Evolutionary conservation across 1,139 yeast genomes (phyloP), one percentile per base, ranked within the genome.

Genomic region (Pneumocystis oryctolagi): DNA sequence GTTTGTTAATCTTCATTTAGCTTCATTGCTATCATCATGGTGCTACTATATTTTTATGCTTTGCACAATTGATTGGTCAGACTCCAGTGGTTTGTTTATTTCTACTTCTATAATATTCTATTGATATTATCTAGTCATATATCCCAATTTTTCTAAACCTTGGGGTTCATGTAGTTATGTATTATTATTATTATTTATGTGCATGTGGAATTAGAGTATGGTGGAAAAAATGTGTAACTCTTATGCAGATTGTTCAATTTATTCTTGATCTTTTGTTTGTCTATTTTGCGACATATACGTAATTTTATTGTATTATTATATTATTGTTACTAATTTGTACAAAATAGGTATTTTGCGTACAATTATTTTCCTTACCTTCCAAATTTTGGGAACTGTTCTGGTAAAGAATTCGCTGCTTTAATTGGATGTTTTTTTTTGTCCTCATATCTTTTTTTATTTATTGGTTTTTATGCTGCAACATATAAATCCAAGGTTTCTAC

Each of bases 221-320:
- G 97, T 92, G 98, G 98, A 92, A 92, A 78, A 96, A 90, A 78
- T 92, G 97, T 97, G 97, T 92, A 70, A 92, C 98, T 62, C 82
- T 96, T 69, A 84, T 88, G 81, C 98, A 92, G 79, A 92, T 92
- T 76, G 82, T 87, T 71, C 98, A 92, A 78, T 92, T 92, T 72
- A 79, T 92, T 71, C 80, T 92, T 71, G 98, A 92, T 75, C 82
- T 92, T 73, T 83, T 81, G 60, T 89, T 89, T 73, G 95, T 90
- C 68, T 90, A 89, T 79, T 88, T 87, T 74, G 96, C 96, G 64
- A 85, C 96, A 64, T 90, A 88, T 79, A 64, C 66, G 14, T 63
- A 65, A n/a, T 6, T 47, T 25, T 47, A 5, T 14, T 47, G 1
- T 47, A 20, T 25, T 20, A 25, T 47, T 28, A 12, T 16, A 40